These are phyloP conservation scores for Termitomyces sp. DNA, from an alignment of 768 basidiomycete species.

Conservation along the genomic window DNA sequence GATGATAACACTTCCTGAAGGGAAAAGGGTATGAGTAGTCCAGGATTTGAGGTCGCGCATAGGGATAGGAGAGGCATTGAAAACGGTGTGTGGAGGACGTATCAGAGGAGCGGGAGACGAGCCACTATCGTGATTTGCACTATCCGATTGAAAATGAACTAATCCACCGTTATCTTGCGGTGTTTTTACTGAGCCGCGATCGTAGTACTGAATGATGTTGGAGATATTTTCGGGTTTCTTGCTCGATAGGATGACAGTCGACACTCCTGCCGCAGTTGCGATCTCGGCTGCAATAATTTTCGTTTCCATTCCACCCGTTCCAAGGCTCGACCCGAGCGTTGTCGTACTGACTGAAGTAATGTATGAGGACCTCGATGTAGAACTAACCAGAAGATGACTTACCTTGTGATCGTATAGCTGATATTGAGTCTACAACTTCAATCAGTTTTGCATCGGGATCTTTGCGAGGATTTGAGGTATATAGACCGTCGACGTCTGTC, in stretches of 20 bases:
- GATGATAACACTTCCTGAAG: slow-evolving; percentile 84
- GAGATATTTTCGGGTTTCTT: slow-evolving; percentile 71
- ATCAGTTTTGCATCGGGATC: slow-evolving; percentile 62
- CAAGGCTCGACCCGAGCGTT: slow-evolving; percentile 88
- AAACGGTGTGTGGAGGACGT: slow-evolving; percentile 85
- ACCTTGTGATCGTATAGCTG: slow-evolving; percentile 80
- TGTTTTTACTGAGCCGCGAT: slow-evolving; percentile 27
- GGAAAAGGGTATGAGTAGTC: slow-evolving; percentile 93
- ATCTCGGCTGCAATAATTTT: slow-evolving; percentile 98
- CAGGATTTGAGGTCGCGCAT: slow-evolving; percentile 88
- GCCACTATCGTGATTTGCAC: slow-evolving; percentile 12
- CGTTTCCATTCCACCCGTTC: slow-evolving; percentile 99
- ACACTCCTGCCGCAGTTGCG: slow-evolving; percentile 90
- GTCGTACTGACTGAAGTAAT: slow-evolving; percentile 72
- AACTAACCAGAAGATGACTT: slow-evolving; percentile 7
- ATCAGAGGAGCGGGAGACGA: slow-evolving; percentile 17
- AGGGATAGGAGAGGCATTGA: slow-evolving; percentile 67
- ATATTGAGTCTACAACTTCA: slow-evolving; percentile 49
- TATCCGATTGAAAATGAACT: slow-evolving; percentile 16
- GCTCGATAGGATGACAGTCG: slow-evolving; percentile 86
- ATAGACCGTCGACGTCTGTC: slow-evolving; percentile 95
- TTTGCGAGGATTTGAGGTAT: slow-evolving; percentile 79
- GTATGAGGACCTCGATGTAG: neutral
- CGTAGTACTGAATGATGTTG: slow-evolving; percentile 76
- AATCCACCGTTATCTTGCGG: slow-evolving; percentile 18